Percentiles rank a stretch among this genome's conserved stretches.
These are phyloP conservation scores for Kingdonia uniflora DNA, from an alignment of 164 flowering plant species.

Conservation along the genomic window DNA sequence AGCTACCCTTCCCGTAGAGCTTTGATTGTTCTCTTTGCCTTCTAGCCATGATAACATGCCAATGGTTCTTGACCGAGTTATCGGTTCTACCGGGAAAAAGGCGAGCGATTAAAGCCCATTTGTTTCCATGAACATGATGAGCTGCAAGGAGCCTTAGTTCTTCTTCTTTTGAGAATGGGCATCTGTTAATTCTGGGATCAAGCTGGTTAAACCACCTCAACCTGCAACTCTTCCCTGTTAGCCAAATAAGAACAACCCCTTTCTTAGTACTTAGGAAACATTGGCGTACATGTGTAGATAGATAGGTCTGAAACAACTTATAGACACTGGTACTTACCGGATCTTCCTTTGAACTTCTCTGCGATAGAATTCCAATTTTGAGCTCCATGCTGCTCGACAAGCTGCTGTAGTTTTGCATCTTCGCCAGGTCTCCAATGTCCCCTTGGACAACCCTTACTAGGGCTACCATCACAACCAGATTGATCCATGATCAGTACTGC, in stretches of 20 bases:
- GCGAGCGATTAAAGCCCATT: slow-evolving; percentile 76
- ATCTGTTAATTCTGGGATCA: slow-evolving; percentile 78
- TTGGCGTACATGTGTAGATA: neutral
- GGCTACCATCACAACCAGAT: slow-evolving; percentile 16
- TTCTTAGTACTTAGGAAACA: slow-evolving; percentile 4
- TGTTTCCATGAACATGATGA: slow-evolving; percentile 70
- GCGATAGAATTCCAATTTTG: slow-evolving; percentile 87
- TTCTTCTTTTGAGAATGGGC: slow-evolving; percentile 72
- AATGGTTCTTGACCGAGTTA: slow-evolving; percentile 85
- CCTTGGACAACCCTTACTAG: slow-evolving; percentile 38
- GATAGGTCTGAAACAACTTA: too few species aligned
- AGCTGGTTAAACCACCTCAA: slow-evolving; percentile 91
- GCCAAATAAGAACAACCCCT: neutral
- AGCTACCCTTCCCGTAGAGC: slow-evolving; percentile 33
- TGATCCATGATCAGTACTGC: slow-evolving; percentile 28
- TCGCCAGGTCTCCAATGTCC: slow-evolving; percentile 91
- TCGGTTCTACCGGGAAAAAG: slow-evolving; percentile 83
- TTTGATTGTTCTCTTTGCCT: slow-evolving; percentile 58
- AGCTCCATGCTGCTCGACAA: slow-evolving; percentile 65
- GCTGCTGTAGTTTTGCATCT: slow-evolving; percentile 60
- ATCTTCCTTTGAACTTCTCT: slow-evolving; percentile 77
- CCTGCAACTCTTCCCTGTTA: slow-evolving; percentile 78
- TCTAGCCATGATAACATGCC: slow-evolving; percentile 91
- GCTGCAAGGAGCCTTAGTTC: slow-evolving; percentile 67
- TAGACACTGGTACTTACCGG: slow-evolving; percentile 29